Evolutionary conservation across 2,329 filamentous ascomycete genomes (phyloP).

Genomic region (Curvularia sp.): DNA sequence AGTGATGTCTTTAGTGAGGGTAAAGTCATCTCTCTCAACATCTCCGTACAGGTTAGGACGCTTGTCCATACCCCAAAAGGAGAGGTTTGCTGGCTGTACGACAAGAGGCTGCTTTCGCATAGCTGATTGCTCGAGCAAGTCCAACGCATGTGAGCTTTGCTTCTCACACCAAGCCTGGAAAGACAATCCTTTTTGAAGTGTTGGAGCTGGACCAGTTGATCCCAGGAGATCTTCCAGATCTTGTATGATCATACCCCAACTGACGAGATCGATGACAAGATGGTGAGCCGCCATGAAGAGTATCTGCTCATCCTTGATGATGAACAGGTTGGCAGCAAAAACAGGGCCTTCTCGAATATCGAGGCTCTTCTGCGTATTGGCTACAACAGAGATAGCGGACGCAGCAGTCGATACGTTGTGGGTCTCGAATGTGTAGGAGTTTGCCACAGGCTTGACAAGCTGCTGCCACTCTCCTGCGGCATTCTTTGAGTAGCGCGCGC

Average conservation of each 20-base stretch:
- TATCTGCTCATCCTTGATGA: conserved; percentile 30
- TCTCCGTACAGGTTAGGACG: conserved; percentile 42
- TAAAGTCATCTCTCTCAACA: conserved; percentile 40
- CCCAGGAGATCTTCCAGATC: conserved; percentile 44
- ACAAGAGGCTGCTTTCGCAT: conserved; percentile 20
- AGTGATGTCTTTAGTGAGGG: conserved; percentile 29
- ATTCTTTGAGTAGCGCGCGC: conserved; percentile 37
- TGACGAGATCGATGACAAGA: conserved; percentile 46
- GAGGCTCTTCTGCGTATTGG: conserved; percentile 37
- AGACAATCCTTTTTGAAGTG: conserved; percentile 32
- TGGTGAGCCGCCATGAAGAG: conserved; percentile 45
- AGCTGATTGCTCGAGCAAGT: conserved; percentile 17
- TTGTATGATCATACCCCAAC: conserved; percentile 43
- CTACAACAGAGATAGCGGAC: conserved; percentile 26
- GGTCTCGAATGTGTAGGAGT: conserved; percentile 33
- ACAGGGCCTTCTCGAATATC: conserved; percentile 40
- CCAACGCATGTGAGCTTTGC: conserved; percentile 31
- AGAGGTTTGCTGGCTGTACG: conserved; percentile 31
- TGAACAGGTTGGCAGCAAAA: conserved; percentile 39
- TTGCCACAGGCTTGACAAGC: conserved; percentile 16
- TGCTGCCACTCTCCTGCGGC: conserved; percentile 34
- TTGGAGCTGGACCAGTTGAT: conserved; percentile 9
- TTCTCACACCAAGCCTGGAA: conserved; percentile 44
- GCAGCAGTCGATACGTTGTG: conserved; percentile 19
- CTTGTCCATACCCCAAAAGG: conserved; percentile 44